Percentiles rank a stretch among this genome's conserved stretches.
Evolutionary conservation across 352 stramenopile species (phyloP).

Genomic region (Saprolegnia parasitica): DNA sequence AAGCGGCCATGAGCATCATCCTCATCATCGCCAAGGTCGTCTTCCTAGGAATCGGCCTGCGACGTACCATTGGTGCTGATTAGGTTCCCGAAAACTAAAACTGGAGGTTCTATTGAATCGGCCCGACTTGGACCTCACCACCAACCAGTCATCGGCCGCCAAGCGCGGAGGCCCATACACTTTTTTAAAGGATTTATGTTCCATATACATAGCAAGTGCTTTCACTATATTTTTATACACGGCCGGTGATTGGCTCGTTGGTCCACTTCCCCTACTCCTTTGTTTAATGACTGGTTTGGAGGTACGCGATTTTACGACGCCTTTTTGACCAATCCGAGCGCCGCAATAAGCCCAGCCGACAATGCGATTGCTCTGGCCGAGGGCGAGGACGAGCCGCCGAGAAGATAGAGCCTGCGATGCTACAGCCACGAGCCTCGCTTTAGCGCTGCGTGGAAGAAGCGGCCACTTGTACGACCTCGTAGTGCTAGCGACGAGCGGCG

Average conservation of each 20-base stretch:
- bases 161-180: background rate
- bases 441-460: background rate
- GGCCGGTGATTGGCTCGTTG: background rate
- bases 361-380: too few relatives aligned
- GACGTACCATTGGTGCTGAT: conserved; percentile 15
- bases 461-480: too few relatives aligned
- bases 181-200: conserved; percentile 3
- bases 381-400: background rate
- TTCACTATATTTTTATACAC: background rate
- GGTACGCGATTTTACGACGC: background rate
- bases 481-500: too few relatives aligned
- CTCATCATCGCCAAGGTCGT: background rate
- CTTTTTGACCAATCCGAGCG: background rate
- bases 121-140: background rate
- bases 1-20: conserved; percentile 1
- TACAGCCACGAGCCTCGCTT: background rate
- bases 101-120: background rate
- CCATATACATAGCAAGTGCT: background rate
- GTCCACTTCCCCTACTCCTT: background rate
- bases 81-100: conserved; percentile 28
- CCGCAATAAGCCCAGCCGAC: background rate
- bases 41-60: conserved; percentile 4
- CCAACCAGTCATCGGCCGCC: conserved; percentile 3
- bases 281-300: conserved; percentile 14
- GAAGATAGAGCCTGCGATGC: too few relatives aligned